A percentile compares a stretch with the other conserved stretches of the same genome.
These are phyloP conservation scores for Irpex sp. DNA, from an alignment of 1,284 basidiomycete species.

Conservation along the genomic window DNA sequence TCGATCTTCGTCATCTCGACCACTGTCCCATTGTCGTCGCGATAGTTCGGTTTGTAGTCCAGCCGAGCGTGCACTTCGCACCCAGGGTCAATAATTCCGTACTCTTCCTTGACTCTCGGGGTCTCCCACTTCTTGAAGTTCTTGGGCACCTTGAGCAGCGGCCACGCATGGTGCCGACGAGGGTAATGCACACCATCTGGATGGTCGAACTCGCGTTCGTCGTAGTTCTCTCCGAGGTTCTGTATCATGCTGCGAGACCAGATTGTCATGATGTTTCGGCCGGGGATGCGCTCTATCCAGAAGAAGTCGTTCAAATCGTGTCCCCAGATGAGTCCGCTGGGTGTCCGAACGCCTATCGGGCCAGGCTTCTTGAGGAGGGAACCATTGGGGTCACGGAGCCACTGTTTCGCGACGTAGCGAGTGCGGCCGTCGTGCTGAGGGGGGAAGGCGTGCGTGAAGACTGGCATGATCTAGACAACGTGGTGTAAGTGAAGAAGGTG, in stretches of 20 bases:
- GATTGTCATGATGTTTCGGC: constrained; percentile 16
- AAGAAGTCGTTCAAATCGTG: constrained; percentile 21
- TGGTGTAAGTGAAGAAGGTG: not conserved
- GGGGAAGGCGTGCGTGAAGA: not conserved
- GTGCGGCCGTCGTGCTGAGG: constrained; percentile 6
- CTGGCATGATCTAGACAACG: not conserved
- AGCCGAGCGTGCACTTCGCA: not conserved
- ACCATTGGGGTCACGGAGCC: constrained; percentile 21
- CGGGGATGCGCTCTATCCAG: constrained; percentile 21
- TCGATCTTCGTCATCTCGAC: not conserved
- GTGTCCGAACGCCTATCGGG: constrained; percentile 20
- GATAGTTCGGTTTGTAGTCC: not conserved
- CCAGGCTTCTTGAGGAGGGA: constrained; percentile 16
- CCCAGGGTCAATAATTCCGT: constrained; percentile 9
- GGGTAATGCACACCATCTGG: constrained; percentile 10
- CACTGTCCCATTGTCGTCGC: not conserved
- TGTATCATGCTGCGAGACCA: constrained; percentile 27
- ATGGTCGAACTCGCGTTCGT: constrained; percentile 8
- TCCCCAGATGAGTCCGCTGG: constrained; percentile 25
- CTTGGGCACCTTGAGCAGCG: constrained; percentile 16
- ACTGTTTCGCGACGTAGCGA: constrained; percentile 15
- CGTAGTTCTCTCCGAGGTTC: constrained; percentile 19
- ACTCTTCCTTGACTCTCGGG: not conserved
- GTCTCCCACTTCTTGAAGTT: not conserved
- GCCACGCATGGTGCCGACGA: constrained; percentile 16